Base-by-base conservation (phyloP, 352 stramenopile genomes). In the Phytophthora vignae region DNA sequence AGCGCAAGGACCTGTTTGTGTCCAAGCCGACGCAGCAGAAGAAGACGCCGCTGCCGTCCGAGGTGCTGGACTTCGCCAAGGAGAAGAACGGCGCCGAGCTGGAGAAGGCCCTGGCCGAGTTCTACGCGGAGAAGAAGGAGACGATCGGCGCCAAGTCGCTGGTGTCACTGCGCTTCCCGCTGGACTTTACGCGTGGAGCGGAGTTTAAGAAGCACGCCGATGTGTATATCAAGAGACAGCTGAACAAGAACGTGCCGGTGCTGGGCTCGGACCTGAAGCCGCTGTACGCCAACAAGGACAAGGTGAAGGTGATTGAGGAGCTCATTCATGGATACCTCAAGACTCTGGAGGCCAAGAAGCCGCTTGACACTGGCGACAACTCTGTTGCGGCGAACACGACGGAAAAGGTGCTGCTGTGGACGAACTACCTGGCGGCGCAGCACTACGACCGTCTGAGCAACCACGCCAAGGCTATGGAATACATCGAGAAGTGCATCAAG, bases 191-290 rank as follows among this genome's bases (percentile, higher is more conserved):
- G 50, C 73, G 81, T 27, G 88, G 90, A 14, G 85, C 83, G 8
- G 82, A 88, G 40, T 95, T 99, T 55, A 85, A 92, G 64, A 67
- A 69, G 62, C 69, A 89, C 25, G 77, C 84, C 0, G 87, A 96
- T 48, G 81, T 77, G 53, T 76, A 90, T 17, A 49, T 93, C n/a
- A 88, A 83, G 60, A 71, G 60, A 27, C 86, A 93, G 64, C 72
- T 99, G 60, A 86, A 87, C 17, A 97, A 98, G 73, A 95, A 94
- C 40, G 95, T 99, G 49, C 97, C 97, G 36, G 98, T 94, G 15
- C 81, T 99, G 6, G 96, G 95, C 36, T 90, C 84, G n/a, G 95
- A 99, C 72, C 78, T 99, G 10, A 97, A 95, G 78, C 85, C 89
- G 17, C 77, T 99, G 55, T 97, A 98, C 68, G 73, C 65, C 22